A percentile compares a stretch with the other conserved stretches of the same genome.
Conservation (phyloP, 148 eudicot genomes). For the Cornus florida region DNA sequence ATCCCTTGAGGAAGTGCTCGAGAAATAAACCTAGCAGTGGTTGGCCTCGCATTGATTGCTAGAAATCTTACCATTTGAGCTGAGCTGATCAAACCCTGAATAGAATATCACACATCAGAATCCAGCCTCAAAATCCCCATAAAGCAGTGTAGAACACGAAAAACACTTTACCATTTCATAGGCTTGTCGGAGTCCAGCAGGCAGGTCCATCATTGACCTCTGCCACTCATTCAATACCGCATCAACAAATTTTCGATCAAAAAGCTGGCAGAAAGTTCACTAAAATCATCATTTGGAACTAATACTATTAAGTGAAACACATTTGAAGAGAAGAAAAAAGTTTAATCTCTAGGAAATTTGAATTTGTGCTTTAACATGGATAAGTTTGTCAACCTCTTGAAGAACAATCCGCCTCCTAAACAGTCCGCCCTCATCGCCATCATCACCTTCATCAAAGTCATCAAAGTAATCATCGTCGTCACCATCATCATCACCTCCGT, state of each 20-base stretch:
- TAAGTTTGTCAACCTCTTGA: conserved; percentile 56
- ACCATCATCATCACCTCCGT: conserved; percentile 94
- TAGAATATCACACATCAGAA: conserved; percentile 24
- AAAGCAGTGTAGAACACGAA: background rate
- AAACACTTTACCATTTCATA: conserved; percentile 69
- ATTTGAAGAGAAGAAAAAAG: background rate
- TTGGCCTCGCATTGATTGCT: conserved; percentile 87
- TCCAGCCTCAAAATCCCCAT: background rate
- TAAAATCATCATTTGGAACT: background rate
- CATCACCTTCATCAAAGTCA: conserved; percentile 93
- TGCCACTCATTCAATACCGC: conserved; percentile 98
- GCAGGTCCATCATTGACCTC: conserved; percentile 93
- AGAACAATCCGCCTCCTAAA: conserved; percentile 77
- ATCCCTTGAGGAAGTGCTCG: conserved; percentile 82
- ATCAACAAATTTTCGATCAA: conserved; percentile 83
- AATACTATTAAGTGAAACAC: background rate
- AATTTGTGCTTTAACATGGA: background rate
- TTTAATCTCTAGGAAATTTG: background rate
- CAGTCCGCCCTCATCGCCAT: conserved; percentile 91
- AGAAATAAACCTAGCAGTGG: conserved; percentile 71
- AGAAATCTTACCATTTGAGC: conserved; percentile 86
- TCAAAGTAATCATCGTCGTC: conserved; percentile 96
- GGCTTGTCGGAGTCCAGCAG: conserved; percentile 86
- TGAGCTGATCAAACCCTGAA: conserved; percentile 91
- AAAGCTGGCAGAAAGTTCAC: conserved; percentile 47